Evolutionary conservation across 352 stramenopile genomes (phyloP).

Genomic region (Globisporangium cystogenes): DNA sequence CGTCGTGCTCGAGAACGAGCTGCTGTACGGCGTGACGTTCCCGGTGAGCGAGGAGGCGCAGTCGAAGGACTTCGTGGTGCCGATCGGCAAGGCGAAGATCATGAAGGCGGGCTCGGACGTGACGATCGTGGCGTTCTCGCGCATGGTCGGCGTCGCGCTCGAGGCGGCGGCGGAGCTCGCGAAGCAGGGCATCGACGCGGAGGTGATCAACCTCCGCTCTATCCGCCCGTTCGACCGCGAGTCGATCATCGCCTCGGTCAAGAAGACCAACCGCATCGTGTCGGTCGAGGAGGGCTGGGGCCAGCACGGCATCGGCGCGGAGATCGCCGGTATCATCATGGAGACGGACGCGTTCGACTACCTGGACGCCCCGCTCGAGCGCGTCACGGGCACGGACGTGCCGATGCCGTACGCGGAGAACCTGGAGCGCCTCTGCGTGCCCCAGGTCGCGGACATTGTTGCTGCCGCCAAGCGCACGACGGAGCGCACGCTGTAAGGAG

Average conservation of each 20-base stretch:
- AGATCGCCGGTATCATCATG: slow-evolving; percentile 98
- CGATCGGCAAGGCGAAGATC: slow-evolving; percentile 99
- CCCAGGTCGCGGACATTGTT: slow-evolving; percentile 94
- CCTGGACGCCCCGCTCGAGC: slow-evolving; percentile 97
- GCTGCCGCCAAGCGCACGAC: slow-evolving; percentile 89
- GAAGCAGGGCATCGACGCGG: slow-evolving; percentile 93
- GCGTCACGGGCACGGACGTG: slow-evolving; percentile 97
- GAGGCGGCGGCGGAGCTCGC: slow-evolving; percentile 93
- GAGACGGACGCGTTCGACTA: slow-evolving; percentile 99
- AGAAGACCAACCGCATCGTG: slow-evolving; percentile 98
- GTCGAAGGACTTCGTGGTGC: slow-evolving; percentile 96
- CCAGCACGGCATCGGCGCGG: slow-evolving; percentile 96
- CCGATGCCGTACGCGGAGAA: slow-evolving; percentile 98
- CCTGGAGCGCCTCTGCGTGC: slow-evolving; percentile 94
- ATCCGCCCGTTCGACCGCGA: slow-evolving; percentile 97
- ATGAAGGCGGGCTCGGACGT: slow-evolving; percentile 96
- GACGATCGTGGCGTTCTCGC: slow-evolving; percentile 97
- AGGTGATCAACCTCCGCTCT: slow-evolving; percentile 94
- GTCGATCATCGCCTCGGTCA: slow-evolving; percentile 96
- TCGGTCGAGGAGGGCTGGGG: slow-evolving; percentile 97
- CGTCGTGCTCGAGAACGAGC: slow-evolving; percentile 98
- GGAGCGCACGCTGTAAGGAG: slow-evolving; percentile 59
- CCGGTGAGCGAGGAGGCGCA: slow-evolving; percentile 97
- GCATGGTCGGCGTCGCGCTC: slow-evolving; percentile 95
- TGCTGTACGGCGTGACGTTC: slow-evolving; percentile 98